Base-by-base conservation (phyloP, 208 protist species). In the Acanthamoeba culbertsoni region DNA sequence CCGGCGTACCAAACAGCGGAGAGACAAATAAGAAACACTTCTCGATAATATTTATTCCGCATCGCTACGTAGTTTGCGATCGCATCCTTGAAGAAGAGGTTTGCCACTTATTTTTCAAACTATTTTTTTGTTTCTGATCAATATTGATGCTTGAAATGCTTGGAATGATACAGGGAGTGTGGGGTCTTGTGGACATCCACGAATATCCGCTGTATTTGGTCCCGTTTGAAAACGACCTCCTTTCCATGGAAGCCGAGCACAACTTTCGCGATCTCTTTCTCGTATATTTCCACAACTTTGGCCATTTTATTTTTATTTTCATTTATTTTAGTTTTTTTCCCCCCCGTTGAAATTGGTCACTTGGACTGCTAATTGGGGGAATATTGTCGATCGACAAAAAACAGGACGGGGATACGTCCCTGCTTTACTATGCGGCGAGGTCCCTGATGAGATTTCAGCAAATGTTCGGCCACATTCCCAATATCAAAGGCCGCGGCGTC, bases 131-230 rank as follows among this genome's bases (percentile, higher is more conserved):
- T 3, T 12, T 73, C 23, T 40, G 31, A 16, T 42, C 23, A 40
- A 18, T 73, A 31, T 42, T 23, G 16, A 16, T 73, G 26, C 0
- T 7, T 31, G n/a, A n/a, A n/a, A n/a, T n/a, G n/a, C n/a, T n/a
- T n/a, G n/a, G n/a, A n/a, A n/a, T n/a, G n/a, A n/a, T 73, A 3
- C 63, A 86, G 77, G 77, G 77, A 26, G 77, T 86, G 40, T 86
- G 77, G 77, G 77, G 77, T 7, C 46, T 86, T 14, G 48, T 86
- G 12, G 77, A 86, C 46, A 62, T 86, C 77, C 48, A 86, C 48
- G 77, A 86, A 31, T 86, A 42, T 59, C 46, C 46, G 46, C 77
- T 86, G 18, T 33, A 62, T 20, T 33, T 86, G 45, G 31, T 86
- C 23, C 77, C 77, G 4, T 62, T 86, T 28, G 77, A 86, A 23